These are phyloP conservation scores for Orobanche coerulescens DNA, from an alignment of 257 asterid genomes.

Conservation along the genomic window DNA sequence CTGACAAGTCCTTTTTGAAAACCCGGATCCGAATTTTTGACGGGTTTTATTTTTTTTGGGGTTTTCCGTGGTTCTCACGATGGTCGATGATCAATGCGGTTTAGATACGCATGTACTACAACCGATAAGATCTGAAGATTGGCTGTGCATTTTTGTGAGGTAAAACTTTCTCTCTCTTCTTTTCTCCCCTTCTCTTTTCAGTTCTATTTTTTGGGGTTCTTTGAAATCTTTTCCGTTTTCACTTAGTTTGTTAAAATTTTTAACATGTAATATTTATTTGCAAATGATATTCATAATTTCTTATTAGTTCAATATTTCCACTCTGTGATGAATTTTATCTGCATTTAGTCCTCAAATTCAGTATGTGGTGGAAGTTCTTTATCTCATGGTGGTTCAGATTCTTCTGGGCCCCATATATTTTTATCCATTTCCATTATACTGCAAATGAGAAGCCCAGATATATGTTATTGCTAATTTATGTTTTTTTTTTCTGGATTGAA, in stretches of 20 bases:
- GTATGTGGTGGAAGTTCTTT: not conserved
- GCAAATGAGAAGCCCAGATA: conserved; percentile 12
- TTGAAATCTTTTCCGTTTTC: not conserved
- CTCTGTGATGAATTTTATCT: not conserved
- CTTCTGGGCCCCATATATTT: not conserved
- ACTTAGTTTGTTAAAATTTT: not conserved
- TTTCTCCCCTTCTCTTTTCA: not conserved
- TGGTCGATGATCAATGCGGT: conserved; percentile 42
- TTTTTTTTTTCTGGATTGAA: conserved; percentile 23
- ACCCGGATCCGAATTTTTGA: conserved; percentile 16
- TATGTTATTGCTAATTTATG: not conserved
- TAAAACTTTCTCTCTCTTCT: conserved; percentile 14
- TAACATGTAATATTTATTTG: too few species aligned
- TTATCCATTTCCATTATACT: not conserved
- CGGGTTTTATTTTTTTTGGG: not conserved
- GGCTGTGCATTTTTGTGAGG: conserved; percentile 35
- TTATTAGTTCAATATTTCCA: too few species aligned
- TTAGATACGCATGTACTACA: conserved; percentile 42
- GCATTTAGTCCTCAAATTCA: conserved; percentile 1
- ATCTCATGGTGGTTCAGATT: conserved; percentile 26
- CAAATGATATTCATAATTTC: too few species aligned
- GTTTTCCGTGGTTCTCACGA: conserved; percentile 4
- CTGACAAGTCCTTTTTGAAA: not conserved
- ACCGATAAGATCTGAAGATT: conserved; percentile 56
- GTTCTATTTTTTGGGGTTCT: conserved; percentile 13